Percentiles rank a stretch among this genome's conserved stretches.
phyloP scores from a whole-genome alignment of 2,329 filamentous ascomycete genomes.

The Fusarium verticillioides region DNA sequence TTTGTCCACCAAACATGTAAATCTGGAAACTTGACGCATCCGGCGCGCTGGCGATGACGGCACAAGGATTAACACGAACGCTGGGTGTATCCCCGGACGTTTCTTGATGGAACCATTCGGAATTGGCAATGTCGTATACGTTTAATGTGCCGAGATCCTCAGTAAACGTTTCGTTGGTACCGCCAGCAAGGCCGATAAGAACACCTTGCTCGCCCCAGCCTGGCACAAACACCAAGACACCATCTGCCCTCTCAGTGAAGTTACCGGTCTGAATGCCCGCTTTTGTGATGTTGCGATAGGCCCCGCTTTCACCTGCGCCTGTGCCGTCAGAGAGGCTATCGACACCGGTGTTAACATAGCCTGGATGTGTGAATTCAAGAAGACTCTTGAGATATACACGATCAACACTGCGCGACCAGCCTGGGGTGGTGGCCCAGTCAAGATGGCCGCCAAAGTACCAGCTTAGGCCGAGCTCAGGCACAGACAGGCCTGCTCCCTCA shows the following conservation, averaged over 20 bases:
- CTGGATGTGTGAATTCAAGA: slow-evolving; percentile 80
- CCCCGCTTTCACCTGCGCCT: slow-evolving; percentile 69
- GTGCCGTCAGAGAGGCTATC: slow-evolving; percentile 62
- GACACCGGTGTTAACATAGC: slow-evolving; percentile 72
- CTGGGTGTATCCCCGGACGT: slow-evolving; percentile 64
- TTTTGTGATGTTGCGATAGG: slow-evolving; percentile 79
- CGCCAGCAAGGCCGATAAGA: slow-evolving; percentile 77
- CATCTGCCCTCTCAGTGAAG: slow-evolving; percentile 80
- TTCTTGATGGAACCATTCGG: slow-evolving; percentile 69
- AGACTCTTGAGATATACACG: slow-evolving; percentile 79
- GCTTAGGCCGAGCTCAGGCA: slow-evolving; percentile 75
- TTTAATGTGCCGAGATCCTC: slow-evolving; percentile 66
- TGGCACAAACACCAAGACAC: slow-evolving; percentile 77
- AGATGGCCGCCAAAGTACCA: slow-evolving; percentile 85
- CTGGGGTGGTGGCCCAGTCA: slow-evolving; percentile 67
- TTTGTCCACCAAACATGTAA: slow-evolving; percentile 82
- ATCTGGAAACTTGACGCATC: slow-evolving; percentile 81
- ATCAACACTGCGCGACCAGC: slow-evolving; percentile 73
- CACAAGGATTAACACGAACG: slow-evolving; percentile 68
- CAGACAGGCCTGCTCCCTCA: slow-evolving; percentile 77
- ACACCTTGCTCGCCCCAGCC: slow-evolving; percentile 78
- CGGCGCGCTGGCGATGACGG: slow-evolving; percentile 69
- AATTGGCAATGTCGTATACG: slow-evolving; percentile 72
- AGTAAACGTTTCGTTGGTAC: slow-evolving; percentile 75
- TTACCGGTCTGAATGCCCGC: slow-evolving; percentile 73